These are phyloP conservation scores for Tolypocladium pustulatum DNA, from an alignment of 2,329 filamentous ascomycete genomes.

Conservation along the genomic window DNA sequence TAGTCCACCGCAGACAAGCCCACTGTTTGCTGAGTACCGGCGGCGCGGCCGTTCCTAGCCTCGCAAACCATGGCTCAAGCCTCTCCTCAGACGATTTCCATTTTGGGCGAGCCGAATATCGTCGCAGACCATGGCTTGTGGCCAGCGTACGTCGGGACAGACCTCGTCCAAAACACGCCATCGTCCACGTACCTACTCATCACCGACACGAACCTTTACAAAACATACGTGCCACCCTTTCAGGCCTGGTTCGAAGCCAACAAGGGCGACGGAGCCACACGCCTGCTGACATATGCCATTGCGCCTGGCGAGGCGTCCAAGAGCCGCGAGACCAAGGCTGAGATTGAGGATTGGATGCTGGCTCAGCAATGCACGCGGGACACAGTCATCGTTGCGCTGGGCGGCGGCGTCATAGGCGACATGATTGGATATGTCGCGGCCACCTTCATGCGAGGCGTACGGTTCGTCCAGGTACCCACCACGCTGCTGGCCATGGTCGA, in stretches of 20 bases:
- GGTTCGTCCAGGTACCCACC: conserved; percentile 93
- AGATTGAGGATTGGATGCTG: conserved; percentile 97
- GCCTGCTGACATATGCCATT: conserved; percentile 77
- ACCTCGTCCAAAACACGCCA: conserved; percentile 65
- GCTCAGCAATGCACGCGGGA: conserved; percentile 86
- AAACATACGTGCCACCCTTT: conserved; percentile 74
- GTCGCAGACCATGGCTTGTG: conserved; percentile 87
- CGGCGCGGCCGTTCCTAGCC: background rate
- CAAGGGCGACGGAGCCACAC: conserved; percentile 28
- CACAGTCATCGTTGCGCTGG: conserved; percentile 87
- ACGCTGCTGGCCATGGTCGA: conserved; percentile 96
- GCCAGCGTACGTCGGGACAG: conserved; percentile 68
- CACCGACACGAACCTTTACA: conserved; percentile 85
- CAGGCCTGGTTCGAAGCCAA: conserved; percentile 27
- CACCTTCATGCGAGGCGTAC: conserved; percentile 96
- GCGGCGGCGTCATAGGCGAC: conserved; percentile 94
- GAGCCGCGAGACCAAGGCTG: conserved; percentile 82
- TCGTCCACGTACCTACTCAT: conserved; percentile 94
- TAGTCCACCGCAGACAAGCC: background rate
- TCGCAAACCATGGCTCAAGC: conserved; percentile 14
- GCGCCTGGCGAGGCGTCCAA: conserved; percentile 92
- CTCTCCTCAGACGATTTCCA: conserved; percentile 54
- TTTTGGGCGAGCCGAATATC: conserved; percentile 83
- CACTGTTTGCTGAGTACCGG: background rate
- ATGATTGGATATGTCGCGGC: conserved; percentile 96